Percentiles rank a stretch among this genome's conserved stretches.
phyloP scores from a whole-genome alignment of 2,329 filamentous ascomycete species.

The Emmonsiellopsis sp. region DNA sequence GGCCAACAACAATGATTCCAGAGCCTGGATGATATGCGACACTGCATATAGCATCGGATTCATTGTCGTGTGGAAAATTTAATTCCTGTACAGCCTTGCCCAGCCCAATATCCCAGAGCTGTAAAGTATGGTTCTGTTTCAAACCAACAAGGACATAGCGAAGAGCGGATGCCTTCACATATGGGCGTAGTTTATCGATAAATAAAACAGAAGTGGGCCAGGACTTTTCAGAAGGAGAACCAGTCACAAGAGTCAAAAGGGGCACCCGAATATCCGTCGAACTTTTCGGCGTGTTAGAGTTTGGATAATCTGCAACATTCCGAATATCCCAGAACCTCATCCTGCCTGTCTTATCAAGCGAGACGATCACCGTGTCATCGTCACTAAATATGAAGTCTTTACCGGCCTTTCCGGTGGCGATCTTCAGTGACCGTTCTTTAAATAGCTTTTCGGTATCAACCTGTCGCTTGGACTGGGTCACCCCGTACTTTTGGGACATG shows the following conservation, averaged over 20 bases:
- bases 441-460: conserved; percentile 85
- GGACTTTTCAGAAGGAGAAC: conserved; percentile 80
- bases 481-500: conserved; percentile 39
- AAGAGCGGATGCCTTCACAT: conserved; percentile 78
- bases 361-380: conserved; percentile 88
- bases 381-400: conserved; percentile 98
- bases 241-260: conserved; percentile 76
- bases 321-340: conserved; percentile 98
- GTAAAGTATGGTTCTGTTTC: conserved; percentile 97
- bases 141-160: conserved; percentile 95
- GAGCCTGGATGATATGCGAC: conserved; percentile 87
- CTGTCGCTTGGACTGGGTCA: conserved; percentile 42
- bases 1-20: conserved; percentile 88
- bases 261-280: conserved; percentile 74
- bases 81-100: conserved; percentile 95
- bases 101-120: conserved; percentile 94
- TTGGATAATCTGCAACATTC: conserved; percentile 48
- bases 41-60: conserved; percentile 96
- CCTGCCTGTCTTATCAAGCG: conserved; percentile 89
- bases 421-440: conserved; percentile 78
- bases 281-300: conserved; percentile 31
- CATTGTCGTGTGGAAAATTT: conserved; percentile 89
- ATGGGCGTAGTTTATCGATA: conserved; percentile 91
- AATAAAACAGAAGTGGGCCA: conserved; percentile 95
- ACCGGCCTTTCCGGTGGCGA: conserved; percentile 93